Evolutionary conservation across 192 early-diverging fungal species (phyloP).

Genomic region (Funneliformis geosporum): DNA sequence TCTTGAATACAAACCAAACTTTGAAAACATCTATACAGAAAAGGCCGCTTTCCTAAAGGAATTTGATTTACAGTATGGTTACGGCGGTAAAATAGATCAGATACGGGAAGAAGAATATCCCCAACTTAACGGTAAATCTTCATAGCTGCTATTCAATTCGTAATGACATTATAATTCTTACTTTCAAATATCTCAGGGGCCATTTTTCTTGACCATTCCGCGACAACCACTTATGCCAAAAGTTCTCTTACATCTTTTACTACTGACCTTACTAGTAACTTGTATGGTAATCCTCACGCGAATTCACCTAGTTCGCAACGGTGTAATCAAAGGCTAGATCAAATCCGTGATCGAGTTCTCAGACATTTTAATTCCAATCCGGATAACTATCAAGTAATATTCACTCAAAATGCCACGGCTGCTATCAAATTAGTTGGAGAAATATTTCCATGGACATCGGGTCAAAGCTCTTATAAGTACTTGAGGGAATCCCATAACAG

Average conservation of each 20-base stretch:
- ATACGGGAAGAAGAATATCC: conserved; percentile 31
- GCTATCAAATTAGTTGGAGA: conserved; percentile 79
- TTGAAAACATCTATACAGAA: neutral
- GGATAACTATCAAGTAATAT: conserved; percentile 68
- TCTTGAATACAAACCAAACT: neutral
- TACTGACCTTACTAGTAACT: conserved; percentile 48
- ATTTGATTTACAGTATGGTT: conserved; percentile 23
- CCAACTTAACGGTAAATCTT: conserved; percentile 26
- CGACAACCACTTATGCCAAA: conserved; percentile 59
- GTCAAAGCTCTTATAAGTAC: conserved; percentile 52
- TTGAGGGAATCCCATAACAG: conserved; percentile 75
- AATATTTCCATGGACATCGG: conserved; percentile 55
- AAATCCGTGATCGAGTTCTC: conserved; percentile 57
- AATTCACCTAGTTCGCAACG: conserved; percentile 55
- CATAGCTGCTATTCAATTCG: neutral
- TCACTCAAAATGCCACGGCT: conserved; percentile 78
- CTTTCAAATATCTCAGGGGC: conserved; percentile 19
- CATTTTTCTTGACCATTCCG: conserved; percentile 67
- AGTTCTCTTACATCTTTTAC: conserved; percentile 46
- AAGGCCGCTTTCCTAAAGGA: conserved; percentile 21
- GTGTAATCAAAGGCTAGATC: conserved; percentile 54
- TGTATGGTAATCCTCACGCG: conserved; percentile 72
- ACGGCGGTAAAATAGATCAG: conserved; percentile 23
- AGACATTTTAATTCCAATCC: conserved; percentile 61
- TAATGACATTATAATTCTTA: neutral